Conservation (phyloP, 495 filamentous ascomycete genomes). For the Penicillium arizonense region DNA sequence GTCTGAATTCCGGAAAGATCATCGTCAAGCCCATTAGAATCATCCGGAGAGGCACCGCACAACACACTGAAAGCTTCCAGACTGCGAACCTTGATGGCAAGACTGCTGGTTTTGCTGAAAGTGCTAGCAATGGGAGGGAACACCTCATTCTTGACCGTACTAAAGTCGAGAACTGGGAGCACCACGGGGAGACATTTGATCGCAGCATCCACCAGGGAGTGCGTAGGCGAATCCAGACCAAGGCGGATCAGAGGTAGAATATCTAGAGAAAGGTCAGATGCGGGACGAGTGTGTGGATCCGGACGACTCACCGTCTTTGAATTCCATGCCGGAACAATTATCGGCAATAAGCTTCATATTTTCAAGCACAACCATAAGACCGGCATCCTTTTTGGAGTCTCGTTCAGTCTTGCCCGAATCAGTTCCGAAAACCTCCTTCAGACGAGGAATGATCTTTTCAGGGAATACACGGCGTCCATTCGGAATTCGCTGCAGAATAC, state of each 20-base stretch:
- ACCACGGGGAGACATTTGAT: slow-evolving; percentile 71
- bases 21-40: slow-evolving; percentile 50
- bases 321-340: slow-evolving; percentile 85
- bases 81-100: slow-evolving; percentile 89
- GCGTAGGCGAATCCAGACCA: slow-evolving; percentile 83
- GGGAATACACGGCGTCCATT: slow-evolving; percentile 73
- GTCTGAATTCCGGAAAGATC: slow-evolving; percentile 66
- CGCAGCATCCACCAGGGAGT: slow-evolving; percentile 80
- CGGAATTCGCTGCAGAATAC: slow-evolving; percentile 73
- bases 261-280: slow-evolving; percentile 46
- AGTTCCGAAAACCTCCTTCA: slow-evolving; percentile 77
- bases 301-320: slow-evolving; percentile 74
- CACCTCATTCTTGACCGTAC: slow-evolving; percentile 90
- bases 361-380: slow-evolving; percentile 83
- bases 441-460: slow-evolving; percentile 76
- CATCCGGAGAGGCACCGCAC: slow-evolving; percentile 65
- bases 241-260: slow-evolving; percentile 80
- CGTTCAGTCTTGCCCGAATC: slow-evolving; percentile 61
- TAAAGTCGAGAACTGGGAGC: slow-evolving; percentile 85
- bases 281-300: neutral
- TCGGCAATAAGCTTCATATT: slow-evolving; percentile 71
- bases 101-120: slow-evolving; percentile 87
- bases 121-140: slow-evolving; percentile 88
- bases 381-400: slow-evolving; percentile 82
- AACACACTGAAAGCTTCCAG: slow-evolving; percentile 86